Conservation (phyloP, 345 rosid species). For the Xanthoceras sorbifolium region DNA sequence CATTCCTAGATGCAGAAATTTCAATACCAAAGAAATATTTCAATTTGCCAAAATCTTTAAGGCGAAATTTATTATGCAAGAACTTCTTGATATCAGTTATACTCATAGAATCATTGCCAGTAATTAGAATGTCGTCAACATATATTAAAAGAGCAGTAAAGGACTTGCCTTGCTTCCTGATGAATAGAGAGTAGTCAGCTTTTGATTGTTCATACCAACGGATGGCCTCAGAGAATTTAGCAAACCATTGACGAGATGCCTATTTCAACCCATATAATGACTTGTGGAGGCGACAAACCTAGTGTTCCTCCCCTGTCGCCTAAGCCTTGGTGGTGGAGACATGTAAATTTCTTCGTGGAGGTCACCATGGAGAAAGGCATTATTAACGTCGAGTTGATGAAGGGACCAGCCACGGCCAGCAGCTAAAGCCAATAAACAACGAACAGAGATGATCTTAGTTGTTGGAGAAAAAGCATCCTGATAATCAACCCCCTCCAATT, state of each 20-base stretch:
- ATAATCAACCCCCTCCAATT: neutral
- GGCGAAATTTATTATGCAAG: neutral
- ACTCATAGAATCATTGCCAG: neutral
- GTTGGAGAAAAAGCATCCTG: neutral
- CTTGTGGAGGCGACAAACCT: neutral
- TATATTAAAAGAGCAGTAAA: no score
- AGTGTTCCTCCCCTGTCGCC: neutral
- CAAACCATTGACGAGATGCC: neutral
- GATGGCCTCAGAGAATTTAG: neutral
- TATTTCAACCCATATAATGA: neutral
- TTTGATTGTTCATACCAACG: neutral
- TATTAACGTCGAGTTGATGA: neutral
- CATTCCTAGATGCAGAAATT: neutral
- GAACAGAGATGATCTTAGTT: neutral
- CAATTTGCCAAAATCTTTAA: neutral
- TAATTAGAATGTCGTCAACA: neutral
- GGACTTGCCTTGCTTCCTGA: neutral
- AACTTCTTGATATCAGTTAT: neutral
- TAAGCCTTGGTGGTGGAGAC: neutral
- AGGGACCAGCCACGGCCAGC: neutral
- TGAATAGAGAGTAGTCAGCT: neutral
- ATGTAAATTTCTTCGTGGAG: no score
- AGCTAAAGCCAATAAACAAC: neutral
- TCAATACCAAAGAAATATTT: conserved; percentile 3
- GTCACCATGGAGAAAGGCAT: no score